These are phyloP conservation scores for Aspergillus sojae DNA, from an alignment of 2,329 filamentous ascomycete genomes.

Conservation along the genomic window DNA sequence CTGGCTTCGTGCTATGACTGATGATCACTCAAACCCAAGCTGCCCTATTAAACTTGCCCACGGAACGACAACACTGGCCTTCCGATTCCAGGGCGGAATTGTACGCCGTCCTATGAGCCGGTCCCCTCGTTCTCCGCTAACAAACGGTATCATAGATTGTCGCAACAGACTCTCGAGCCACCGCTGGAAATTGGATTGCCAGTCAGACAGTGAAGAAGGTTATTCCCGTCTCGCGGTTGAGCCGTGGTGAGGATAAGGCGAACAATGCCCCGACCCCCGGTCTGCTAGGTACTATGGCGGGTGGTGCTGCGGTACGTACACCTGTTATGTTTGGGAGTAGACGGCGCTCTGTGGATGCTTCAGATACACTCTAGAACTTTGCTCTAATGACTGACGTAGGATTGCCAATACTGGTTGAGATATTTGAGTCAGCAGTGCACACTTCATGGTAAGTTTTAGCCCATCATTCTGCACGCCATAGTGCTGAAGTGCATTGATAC, in stretches of 20 bases:
- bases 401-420: constrained; percentile 99
- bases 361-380: not conserved
- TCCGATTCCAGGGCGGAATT: constrained; percentile 97
- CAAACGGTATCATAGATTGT: constrained; percentile 62
- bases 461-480: not conserved
- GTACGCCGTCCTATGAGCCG: constrained; percentile 30
- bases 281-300: constrained; percentile 95
- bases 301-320: constrained; percentile 76
- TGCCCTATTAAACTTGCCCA: constrained; percentile 99
- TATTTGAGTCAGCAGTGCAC: constrained; percentile 99
- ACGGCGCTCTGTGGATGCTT: no score
- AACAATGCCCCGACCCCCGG: constrained; percentile 37
- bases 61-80: constrained; percentile 96
- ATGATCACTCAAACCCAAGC: constrained; percentile 94
- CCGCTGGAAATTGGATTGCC: constrained; percentile 98
- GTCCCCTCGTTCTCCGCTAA: not conserved
- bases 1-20: constrained; percentile 95
- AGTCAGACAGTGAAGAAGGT: constrained; percentile 99
- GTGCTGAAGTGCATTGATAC: not conserved
- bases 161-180: constrained; percentile 94
- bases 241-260: constrained; percentile 41
- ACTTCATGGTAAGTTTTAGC: constrained; percentile 67
- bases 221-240: constrained; percentile 59
- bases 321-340: not conserved
- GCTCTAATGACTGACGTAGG: constrained; percentile 50